Conservation (phyloP, 805 yeast species). For the Jamesozyma spencerorum region DNA sequence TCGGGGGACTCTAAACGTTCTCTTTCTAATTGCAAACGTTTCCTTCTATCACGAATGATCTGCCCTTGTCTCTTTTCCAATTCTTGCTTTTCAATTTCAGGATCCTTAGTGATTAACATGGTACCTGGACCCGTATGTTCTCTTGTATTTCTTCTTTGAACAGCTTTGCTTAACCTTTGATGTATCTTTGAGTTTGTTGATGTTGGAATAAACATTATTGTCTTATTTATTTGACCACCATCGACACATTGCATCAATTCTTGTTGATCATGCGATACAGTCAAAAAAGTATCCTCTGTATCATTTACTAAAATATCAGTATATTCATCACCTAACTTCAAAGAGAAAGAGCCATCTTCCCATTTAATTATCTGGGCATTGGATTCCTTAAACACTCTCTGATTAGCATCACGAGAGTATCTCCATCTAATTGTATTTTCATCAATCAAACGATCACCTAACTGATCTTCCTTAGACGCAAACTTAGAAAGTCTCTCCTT, state of each 20-base stretch:
- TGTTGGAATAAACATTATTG: slow-evolving; percentile 75
- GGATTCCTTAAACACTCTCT: slow-evolving; percentile 66
- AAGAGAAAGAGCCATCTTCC: slow-evolving; percentile 85
- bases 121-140: slow-evolving; percentile 33
- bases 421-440: slow-evolving; percentile 93
- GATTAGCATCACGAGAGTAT: slow-evolving; percentile 68
- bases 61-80: slow-evolving; percentile 60
- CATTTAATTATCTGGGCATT: slow-evolving; percentile 86
- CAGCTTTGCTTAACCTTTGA: slow-evolving; percentile 63
- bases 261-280: slow-evolving; percentile 59
- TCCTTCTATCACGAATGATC: slow-evolving; percentile 57
- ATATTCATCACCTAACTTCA: slow-evolving; percentile 79
- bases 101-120: slow-evolving; percentile 45
- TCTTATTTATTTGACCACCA: slow-evolving; percentile 52
- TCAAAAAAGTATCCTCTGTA: slow-evolving; percentile 61
- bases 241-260: slow-evolving; percentile 56
- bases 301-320: slow-evolving; percentile 67
- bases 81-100: slow-evolving; percentile 55
- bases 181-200: slow-evolving; percentile 85
- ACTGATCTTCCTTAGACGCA: slow-evolving; percentile 37
- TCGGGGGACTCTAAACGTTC: slow-evolving; percentile 42
- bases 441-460: slow-evolving; percentile 58
- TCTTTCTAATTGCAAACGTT: slow-evolving; percentile 45
- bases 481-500: slow-evolving; percentile 29
- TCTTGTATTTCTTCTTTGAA: slow-evolving; percentile 33